Evolutionary conservation across 176 grass and related monocot species (phyloP).

Genomic region (Triticum urartu): DNA sequence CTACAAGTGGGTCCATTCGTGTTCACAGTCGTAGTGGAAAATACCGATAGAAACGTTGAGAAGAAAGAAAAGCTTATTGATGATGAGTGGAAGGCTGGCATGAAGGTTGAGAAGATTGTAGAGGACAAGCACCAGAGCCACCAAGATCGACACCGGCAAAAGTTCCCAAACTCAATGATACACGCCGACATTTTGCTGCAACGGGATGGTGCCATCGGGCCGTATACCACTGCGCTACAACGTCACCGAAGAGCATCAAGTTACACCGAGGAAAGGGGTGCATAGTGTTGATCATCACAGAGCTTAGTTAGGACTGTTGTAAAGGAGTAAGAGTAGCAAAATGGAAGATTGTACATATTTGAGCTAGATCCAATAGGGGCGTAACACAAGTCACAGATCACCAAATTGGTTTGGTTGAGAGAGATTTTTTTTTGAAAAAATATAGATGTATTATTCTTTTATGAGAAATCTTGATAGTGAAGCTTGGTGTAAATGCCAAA

Average conservation of each 20-base stretch:
- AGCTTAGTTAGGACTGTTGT: neutral
- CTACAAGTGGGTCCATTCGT: slow-evolving; percentile 47
- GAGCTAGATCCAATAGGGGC: slow-evolving; percentile 26
- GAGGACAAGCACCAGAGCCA: slow-evolving; percentile 48
- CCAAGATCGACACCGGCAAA: slow-evolving; percentile 45
- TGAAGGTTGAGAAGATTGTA: slow-evolving; percentile 2
- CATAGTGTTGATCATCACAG: neutral
- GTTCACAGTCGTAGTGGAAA: slow-evolving; percentile 55
- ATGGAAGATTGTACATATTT: slow-evolving; percentile 25
- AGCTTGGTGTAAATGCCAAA: neutral
- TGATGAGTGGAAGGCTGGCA: slow-evolving; percentile 1
- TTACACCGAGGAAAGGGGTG: slow-evolving; percentile 46
- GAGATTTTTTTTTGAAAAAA: neutral
- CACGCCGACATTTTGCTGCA: slow-evolving; percentile 36
- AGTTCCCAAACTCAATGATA: slow-evolving; percentile 54
- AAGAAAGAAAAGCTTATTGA: neutral
- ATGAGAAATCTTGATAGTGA: neutral
- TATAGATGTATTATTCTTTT: neutral
- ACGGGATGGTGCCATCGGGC: neutral
- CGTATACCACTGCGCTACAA: slow-evolving; percentile 25
- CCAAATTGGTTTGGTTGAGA: slow-evolving; percentile 24
- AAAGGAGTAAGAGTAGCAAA: neutral
- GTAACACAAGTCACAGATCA: neutral
- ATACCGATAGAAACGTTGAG: neutral
- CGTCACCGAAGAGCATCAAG: slow-evolving; percentile 37